A percentile compares a stretch with the other conserved stretches of the same genome.
phyloP scores from a whole-genome alignment of 176 grass and related monocot species.

The Oryza punctata region DNA sequence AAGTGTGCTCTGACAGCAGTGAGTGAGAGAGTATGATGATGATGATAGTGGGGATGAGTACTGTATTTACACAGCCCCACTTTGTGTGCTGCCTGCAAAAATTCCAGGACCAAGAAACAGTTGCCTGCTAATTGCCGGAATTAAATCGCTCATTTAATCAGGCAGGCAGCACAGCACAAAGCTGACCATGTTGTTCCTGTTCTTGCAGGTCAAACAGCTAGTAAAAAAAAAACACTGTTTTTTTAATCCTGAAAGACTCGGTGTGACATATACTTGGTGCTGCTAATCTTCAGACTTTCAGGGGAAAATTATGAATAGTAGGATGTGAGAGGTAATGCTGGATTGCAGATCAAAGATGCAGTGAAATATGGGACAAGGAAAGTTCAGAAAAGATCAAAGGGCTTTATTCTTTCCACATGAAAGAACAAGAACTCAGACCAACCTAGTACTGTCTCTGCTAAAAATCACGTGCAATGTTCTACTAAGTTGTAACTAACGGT shows the following conservation, averaged over 20 bases:
- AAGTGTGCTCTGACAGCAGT: not conserved
- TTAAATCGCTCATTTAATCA: not conserved
- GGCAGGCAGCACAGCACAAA: not conserved
- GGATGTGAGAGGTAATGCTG: not conserved
- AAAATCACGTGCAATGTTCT: not conserved
- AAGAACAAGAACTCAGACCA: not conserved
- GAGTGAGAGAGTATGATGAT: not conserved
- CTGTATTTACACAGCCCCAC: not conserved
- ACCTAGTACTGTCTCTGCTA: not conserved
- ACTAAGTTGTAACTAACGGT: not conserved
- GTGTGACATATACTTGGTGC: not conserved
- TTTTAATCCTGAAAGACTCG: not conserved
- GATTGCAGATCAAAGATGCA: not conserved
- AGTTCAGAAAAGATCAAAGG: not conserved
- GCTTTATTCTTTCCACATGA: not conserved
- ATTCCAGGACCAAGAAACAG: not conserved
- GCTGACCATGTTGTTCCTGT: not conserved
- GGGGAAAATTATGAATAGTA: not conserved
- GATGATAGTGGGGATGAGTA: not conserved
- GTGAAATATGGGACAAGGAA: not conserved
- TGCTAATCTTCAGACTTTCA: not conserved
- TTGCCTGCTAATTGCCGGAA: not conserved
- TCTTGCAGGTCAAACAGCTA: not conserved
- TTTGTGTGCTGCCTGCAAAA: not conserved
- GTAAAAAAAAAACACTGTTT: not conserved